phyloP scores from a whole-genome alignment of 1,284 basidiomycete genomes.

The Ceratobasidium sp. region DNA sequence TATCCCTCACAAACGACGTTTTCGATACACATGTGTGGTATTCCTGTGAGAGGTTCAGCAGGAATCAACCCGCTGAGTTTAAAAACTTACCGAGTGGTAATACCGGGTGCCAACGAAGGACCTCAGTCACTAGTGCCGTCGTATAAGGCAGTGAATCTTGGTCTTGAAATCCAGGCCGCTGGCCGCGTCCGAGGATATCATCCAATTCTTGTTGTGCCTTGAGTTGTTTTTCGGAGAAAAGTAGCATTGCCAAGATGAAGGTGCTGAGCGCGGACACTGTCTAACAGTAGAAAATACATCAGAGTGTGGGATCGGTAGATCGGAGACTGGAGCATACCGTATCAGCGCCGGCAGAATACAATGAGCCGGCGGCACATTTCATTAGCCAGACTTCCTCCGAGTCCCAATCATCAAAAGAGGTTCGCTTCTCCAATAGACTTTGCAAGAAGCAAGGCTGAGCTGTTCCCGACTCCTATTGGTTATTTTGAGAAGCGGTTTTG shows the following conservation, averaged over 20 bases:
- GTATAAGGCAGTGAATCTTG: conserved; percentile 27
- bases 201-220: conserved; percentile 44
- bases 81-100: conserved; percentile 35
- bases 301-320: conserved; percentile 4
- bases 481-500: neutral
- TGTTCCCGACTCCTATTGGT: conserved; percentile 58
- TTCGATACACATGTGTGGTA: conserved; percentile 47
- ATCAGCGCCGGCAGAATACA: conserved; percentile 56
- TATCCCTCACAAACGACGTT: conserved; percentile 49
- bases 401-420: conserved; percentile 48
- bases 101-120: conserved; percentile 42
- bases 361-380: conserved; percentile 59
- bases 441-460: conserved; percentile 60
- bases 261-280: conserved; percentile 32
- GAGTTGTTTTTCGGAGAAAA: conserved; percentile 42
- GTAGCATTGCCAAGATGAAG: conserved; percentile 23
- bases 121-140: conserved; percentile 26
- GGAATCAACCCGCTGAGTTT: neutral
- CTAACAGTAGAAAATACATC: neutral
- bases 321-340: conserved; percentile 48
- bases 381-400: conserved; percentile 57
- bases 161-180: conserved; percentile 38
- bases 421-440: conserved; percentile 56
- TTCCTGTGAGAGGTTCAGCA: conserved; percentile 7
- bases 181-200: conserved; percentile 25